Conservation (phyloP, 169 alveolate genomes). For the Eimeria maxima region DNA sequence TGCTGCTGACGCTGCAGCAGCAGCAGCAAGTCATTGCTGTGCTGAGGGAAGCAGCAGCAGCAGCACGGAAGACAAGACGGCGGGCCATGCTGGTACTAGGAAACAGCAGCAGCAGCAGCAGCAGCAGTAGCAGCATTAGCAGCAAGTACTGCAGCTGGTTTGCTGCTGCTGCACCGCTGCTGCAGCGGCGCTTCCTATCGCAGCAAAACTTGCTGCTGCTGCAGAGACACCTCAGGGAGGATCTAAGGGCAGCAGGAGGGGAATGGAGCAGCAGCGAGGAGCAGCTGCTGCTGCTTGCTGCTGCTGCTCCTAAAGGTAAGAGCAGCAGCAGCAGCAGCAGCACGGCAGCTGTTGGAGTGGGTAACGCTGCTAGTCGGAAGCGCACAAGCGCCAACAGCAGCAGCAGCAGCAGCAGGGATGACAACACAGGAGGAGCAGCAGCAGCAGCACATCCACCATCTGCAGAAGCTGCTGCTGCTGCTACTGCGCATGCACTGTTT, state of each 20-base stretch:
- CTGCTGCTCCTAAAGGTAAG: neutral
- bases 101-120: conserved; percentile 46
- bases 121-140: too few relatives aligned
- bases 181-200: conserved; percentile 59
- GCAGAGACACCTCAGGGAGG: conserved; percentile 31
- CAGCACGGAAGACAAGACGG: conserved; percentile 8
- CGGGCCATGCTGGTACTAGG: neutral
- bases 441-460: conserved; percentile 32
- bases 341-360: too few relatives aligned
- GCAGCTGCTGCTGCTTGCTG: conserved; percentile 66
- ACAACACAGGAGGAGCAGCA: too few relatives aligned
- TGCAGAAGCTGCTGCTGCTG: conserved; percentile 38
- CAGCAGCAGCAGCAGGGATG: neutral
- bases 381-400: neutral
- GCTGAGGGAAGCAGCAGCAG: conserved; percentile 51
- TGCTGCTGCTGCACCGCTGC: conserved; percentile 57
- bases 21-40: conserved; percentile 43
- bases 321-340: conserved; percentile 23
- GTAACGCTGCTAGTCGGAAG: too few relatives aligned
- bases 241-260: neutral
- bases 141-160: conserved; percentile 46
- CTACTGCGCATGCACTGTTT: neutral
- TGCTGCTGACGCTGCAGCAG: conserved; percentile 52
- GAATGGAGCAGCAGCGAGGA: conserved; percentile 25
- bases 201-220: conserved; percentile 48